Evolutionary conservation across 202 grass and related monocot species (phyloP).

Genomic region (Miscanthus sacchariflorus): DNA sequence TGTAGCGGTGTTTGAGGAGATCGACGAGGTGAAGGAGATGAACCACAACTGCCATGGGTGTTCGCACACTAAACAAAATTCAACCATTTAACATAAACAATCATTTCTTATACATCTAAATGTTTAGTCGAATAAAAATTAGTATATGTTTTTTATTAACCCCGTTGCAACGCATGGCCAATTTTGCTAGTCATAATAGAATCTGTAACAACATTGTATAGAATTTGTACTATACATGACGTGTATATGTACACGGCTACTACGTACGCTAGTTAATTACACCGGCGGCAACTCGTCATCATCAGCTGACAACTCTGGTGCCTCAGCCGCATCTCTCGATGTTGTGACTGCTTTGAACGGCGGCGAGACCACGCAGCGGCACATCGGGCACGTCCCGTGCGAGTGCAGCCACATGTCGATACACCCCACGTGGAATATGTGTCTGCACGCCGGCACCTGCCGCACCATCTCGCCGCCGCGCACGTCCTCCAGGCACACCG

Average conservation of each 20-base stretch:
- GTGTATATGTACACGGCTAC: background rate
- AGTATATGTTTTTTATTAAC: no score
- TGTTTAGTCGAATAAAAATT: no score
- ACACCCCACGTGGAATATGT: slow-evolving; percentile 59
- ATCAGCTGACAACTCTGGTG: background rate
- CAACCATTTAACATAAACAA: no score
- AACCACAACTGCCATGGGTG: no score
- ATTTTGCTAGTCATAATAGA: no score
- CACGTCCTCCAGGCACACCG: slow-evolving; percentile 54
- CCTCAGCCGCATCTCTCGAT: background rate
- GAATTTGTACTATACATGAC: background rate
- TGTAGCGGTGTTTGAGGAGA: no score
- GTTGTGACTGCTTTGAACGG: background rate
- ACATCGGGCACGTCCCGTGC: slow-evolving; percentile 56
- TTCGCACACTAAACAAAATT: no score
- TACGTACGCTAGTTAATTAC: background rate
- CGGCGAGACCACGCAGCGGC: slow-evolving; percentile 40
- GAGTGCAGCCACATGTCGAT: slow-evolving; percentile 62
- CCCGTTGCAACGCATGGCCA: no score
- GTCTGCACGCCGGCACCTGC: slow-evolving; percentile 54
- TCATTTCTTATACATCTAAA: no score
- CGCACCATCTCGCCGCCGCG: slow-evolving; percentile 54
- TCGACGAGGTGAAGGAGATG: no score
- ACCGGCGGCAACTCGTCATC: slow-evolving; percentile 34
- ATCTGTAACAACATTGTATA: no score